Conservation (phyloP, 257 asterid genomes). For the Solanum stenotomum region DNA sequence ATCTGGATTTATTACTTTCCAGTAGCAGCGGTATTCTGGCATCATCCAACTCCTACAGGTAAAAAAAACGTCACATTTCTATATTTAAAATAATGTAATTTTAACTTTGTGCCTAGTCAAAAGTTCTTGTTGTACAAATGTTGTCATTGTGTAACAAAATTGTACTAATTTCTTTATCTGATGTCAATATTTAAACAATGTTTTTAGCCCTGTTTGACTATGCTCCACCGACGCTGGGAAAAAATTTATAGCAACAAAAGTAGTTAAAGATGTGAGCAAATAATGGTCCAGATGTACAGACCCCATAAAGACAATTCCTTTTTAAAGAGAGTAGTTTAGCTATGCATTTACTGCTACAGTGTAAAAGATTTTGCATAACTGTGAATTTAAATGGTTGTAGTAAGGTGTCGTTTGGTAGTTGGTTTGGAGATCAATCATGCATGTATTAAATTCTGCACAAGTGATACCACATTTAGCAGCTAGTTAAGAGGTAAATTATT, state of each 20-base stretch:
- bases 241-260: background rate
- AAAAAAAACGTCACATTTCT: background rate
- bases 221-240: background rate
- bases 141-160: background rate
- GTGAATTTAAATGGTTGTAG: background rate
- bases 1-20: slow-evolving; percentile 74
- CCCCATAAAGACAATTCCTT: background rate
- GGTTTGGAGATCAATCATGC: background rate
- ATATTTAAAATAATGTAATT: background rate
- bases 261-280: background rate
- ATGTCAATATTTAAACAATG: background rate
- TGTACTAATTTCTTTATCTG: background rate
- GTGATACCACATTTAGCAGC: background rate
- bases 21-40: slow-evolving; percentile 73
- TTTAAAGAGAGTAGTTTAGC: background rate
- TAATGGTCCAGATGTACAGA: background rate
- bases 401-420: background rate
- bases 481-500: too few relatives aligned
- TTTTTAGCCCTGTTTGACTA: background rate
- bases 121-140: slow-evolving; percentile 21
- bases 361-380: background rate
- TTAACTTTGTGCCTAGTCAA: background rate
- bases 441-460: background rate
- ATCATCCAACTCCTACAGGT: slow-evolving; percentile 62
- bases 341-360: background rate